Percentiles rank a stretch among this genome's conserved stretches.
Conservation (phyloP, 2,329 filamentous ascomycete genomes). For the Remersonia thermophila region DNA sequence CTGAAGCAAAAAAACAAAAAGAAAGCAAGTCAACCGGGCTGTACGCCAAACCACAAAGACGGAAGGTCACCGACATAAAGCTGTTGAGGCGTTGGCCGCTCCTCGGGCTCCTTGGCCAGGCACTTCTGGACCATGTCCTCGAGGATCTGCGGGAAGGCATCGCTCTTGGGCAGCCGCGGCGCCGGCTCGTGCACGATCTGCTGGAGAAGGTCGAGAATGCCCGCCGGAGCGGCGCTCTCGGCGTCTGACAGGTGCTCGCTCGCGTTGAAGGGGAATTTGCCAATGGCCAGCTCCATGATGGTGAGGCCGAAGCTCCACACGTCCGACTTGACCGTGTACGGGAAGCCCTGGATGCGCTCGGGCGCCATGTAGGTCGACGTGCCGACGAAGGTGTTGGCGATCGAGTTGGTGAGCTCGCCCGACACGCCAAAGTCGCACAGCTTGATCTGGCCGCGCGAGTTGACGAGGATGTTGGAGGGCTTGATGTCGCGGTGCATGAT, state of each 20-base stretch:
- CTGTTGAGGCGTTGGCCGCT: conserved; percentile 83
- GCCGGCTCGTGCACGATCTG: conserved; percentile 96
- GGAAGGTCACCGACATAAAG: conserved; percentile 58
- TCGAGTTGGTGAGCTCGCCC: conserved; percentile 92
- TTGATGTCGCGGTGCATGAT: conserved; percentile 99
- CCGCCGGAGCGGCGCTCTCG: conserved; percentile 67
- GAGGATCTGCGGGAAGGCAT: conserved; percentile 87
- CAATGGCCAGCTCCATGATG: conserved; percentile 95
- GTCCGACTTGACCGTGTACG: conserved; percentile 95
- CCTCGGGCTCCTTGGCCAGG: conserved; percentile 76
- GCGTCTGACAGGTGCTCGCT: conserved; percentile 59
- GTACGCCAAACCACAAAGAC: too few species aligned
- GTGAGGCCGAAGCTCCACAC: conserved; percentile 96
- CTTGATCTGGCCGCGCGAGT: conserved; percentile 89
- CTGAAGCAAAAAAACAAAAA: conserved; percentile 32
- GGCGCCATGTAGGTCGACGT: conserved; percentile 99
- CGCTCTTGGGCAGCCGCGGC: conserved; percentile 86
- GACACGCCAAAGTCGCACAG: conserved; percentile 99
- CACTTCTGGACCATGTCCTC: conserved; percentile 98
- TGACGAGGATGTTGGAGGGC: conserved; percentile 92
- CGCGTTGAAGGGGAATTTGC: conserved; percentile 85
- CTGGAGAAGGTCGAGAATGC: conserved; percentile 89
- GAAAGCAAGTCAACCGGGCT: too few species aligned
- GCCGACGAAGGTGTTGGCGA: conserved; percentile 95
- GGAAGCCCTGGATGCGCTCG: conserved; percentile 91